Evolutionary conservation across 352 stramenopile genomes (phyloP).

Genomic region (Globisporangium barbulae): DNA sequence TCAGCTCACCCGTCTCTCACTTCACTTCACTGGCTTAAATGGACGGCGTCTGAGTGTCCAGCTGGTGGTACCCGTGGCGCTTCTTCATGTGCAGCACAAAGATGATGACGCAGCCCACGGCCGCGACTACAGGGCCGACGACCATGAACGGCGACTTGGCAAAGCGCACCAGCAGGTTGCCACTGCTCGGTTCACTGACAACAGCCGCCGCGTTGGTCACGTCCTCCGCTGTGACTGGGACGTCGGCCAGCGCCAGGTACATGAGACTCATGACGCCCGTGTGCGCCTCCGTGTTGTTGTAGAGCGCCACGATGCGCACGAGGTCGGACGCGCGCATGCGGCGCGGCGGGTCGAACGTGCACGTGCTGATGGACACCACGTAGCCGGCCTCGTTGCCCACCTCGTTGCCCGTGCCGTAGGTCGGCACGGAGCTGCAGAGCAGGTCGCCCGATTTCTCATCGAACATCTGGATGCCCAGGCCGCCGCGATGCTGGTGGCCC

Average conservation of each 20-base stretch:
- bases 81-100: conserved; percentile 43
- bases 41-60: conserved; percentile 17
- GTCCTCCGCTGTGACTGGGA: conserved; percentile 19
- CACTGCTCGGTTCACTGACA: not conserved
- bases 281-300: conserved; percentile 78
- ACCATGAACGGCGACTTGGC: conserved; percentile 15
- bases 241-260: conserved; percentile 72
- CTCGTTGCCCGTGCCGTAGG: conserved; percentile 55
- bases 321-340: conserved; percentile 69
- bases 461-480: conserved; percentile 70
- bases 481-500: conserved; percentile 72
- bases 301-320: conserved; percentile 70
- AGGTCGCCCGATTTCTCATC: conserved; percentile 64
- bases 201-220: conserved; percentile 7
- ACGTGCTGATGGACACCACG: conserved; percentile 68
- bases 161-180: conserved; percentile 5
- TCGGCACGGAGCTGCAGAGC: conserved; percentile 58
- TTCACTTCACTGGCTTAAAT: not conserved
- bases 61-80: conserved; percentile 46
- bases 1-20: not conserved
- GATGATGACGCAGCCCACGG: conserved; percentile 24
- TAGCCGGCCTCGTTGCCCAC: conserved; percentile 74
- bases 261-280: conserved; percentile 78
- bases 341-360: conserved; percentile 67
- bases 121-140: conserved; percentile 21